Evolutionary conservation across 2,329 filamentous ascomycete genomes (phyloP), one percentile per base, ranked within the genome.

Genomic region (Cladophialophora exuberans): DNA sequence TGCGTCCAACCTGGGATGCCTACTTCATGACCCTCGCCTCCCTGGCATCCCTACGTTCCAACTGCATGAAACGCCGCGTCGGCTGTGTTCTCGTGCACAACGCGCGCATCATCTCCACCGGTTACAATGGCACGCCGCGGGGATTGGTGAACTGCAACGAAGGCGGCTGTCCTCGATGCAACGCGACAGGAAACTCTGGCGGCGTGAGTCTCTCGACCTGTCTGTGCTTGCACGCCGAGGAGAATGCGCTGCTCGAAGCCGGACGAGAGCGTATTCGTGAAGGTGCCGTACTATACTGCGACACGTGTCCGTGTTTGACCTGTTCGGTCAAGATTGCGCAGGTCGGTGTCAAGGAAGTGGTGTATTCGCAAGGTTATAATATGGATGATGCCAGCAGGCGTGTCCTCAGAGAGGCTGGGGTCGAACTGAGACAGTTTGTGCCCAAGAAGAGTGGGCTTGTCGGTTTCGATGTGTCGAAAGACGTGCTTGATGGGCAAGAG

Each of bases 281-380:
- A 52, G 89, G 86, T 3, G 84, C 89, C 31, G 88, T 90, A 45
- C 76, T 99, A 22, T 99, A 97, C 74, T 97, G 92, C 73, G 90
- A 97, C 69, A 97, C 92, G 63, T 99, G 94, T 72, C 94, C 94
- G 3, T 99, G 94, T 70, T 78, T 99, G 71, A 99, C 94, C 2
- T 99, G 94, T 73, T 96, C 90, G 66, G 96, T 99, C 77, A 99
- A 99, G 77, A 97, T 99, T 67, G 89, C 90, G 18, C 94, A 99
- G 75, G 90, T 97, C 6, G 94, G 94, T 15, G 96, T 99, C 62
- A 85, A 83, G 36, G 94, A 99, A 77, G 94, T 99, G 11, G 92
- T 99, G 11, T 99, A 96, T 67, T 92, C 85, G 62, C 88, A 95
- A 69, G 85, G 88, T 22, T 99, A 99, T 70, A 93, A 93, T 70